These are phyloP conservation scores for Pontederia paniculata DNA, from an alignment of 176 grass and related monocot genomes.

Conservation along the genomic window DNA sequence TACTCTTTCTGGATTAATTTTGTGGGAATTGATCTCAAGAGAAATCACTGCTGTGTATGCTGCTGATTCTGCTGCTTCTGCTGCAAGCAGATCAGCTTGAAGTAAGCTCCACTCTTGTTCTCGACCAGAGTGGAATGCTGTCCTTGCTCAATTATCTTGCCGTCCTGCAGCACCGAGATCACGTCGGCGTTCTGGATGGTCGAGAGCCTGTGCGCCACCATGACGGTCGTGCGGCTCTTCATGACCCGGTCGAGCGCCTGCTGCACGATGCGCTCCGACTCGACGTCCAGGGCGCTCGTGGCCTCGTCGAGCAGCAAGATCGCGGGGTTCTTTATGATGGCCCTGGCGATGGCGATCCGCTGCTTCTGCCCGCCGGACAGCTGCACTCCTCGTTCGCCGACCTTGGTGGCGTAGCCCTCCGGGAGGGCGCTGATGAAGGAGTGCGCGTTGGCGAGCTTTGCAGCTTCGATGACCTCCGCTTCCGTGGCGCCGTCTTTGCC, in stretches of 20 bases:
- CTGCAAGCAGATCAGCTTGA: constrained; percentile 78
- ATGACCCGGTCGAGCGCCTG: constrained; percentile 72
- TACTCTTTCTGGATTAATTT: neutral
- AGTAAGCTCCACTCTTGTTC: constrained; percentile 66
- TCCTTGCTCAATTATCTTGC: constrained; percentile 84
- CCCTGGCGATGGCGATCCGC: constrained; percentile 89
- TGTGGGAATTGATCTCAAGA: neutral
- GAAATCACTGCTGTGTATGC: constrained; percentile 7
- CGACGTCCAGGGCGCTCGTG: constrained; percentile 80
- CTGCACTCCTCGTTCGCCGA: constrained; percentile 85
- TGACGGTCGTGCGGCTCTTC: constrained; percentile 79
- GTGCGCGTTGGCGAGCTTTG: constrained; percentile 90
- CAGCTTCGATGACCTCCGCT: constrained; percentile 57
- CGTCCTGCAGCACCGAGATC: constrained; percentile 86
- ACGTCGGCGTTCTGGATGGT: constrained; percentile 82
- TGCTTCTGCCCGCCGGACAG: constrained; percentile 89
- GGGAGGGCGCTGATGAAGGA: constrained; percentile 90
- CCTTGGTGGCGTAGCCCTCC: constrained; percentile 77
- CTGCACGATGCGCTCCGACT: constrained; percentile 87
- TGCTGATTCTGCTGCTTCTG: constrained; percentile 41
- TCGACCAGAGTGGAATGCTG: constrained; percentile 48
- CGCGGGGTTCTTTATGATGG: constrained; percentile 66
- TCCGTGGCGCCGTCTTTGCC: constrained; percentile 76
- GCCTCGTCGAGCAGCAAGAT: constrained; percentile 90
- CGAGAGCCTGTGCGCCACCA: constrained; percentile 86